Base-by-base conservation (phyloP, 2,329 filamentous ascomycete genomes). In the Exophiala xenobiotica region DNA sequence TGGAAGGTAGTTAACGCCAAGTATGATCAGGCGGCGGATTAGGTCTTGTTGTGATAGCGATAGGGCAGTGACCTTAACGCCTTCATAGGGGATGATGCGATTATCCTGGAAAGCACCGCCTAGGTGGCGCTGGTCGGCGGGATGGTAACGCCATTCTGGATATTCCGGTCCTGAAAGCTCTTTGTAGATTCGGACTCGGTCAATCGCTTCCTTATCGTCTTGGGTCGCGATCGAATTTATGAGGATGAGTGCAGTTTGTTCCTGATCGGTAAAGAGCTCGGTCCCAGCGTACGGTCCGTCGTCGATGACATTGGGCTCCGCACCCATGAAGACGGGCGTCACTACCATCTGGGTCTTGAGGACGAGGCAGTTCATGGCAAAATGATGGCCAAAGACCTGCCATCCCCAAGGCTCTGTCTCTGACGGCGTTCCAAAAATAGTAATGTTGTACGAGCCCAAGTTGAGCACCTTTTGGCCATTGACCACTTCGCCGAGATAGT, bases 31-130 rank as follows among this genome's bases (percentile, higher is more conserved):
- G 0, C 67, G 70, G 1, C 78, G 67, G 8, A 89, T 68, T 3
- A 81, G 66, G 0, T 69, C 65, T 56, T 79, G 76, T 61, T 87
- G 79, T 2, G 65, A 64, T 0, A 65, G 1, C 0, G 67, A 65
- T 4, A 53, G 24, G 41, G 73, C 66, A 0, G 74, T 71, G 0
- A 83, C 81, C 0, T 74, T 62, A 2, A 87, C 67, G 0, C 87
- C 87, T 68, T 90, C 82, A 63, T 83, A 87, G 0, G 87, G 87
- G 1, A 91, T 83, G 8, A 86, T 68, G 6, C 87, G 78, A 66
- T 91, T 54, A 24, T 54, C 51, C 19, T 46, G 51, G 33, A 46
- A 54, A 18, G 51, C 51, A 7, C 51, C 51, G 31, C 46, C 46
- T 2, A 54, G 40, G 14, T 54, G 46, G 3, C 51, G 46, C 19